Percentiles rank a stretch among this genome's conserved stretches.
phyloP scores from a whole-genome alignment of 1,139 yeast genomes.

The Suhomyces wounanorum region DNA sequence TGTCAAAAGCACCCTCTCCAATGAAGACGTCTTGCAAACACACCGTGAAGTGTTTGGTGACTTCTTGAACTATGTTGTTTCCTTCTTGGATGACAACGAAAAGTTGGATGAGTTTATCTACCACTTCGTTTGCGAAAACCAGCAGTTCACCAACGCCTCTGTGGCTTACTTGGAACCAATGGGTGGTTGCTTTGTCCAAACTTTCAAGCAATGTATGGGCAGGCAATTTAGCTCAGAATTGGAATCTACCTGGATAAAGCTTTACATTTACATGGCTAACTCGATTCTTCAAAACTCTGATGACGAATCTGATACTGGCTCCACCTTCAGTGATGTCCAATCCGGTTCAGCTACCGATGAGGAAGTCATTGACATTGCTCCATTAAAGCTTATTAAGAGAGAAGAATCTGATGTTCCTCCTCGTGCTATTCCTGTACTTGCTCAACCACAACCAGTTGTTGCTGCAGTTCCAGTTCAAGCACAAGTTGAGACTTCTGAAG shows the following conservation, averaged over 20 bases:
- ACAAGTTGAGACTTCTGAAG: not conserved
- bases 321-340: conserved; percentile 17
- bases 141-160: conserved; percentile 28
- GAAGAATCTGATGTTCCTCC: conserved; percentile 10
- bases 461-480: conserved; percentile 5
- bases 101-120: conserved; percentile 38
- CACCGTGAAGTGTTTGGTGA: conserved; percentile 42
- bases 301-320: conserved; percentile 12
- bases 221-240: conserved; percentile 34
- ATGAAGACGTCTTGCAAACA: conserved; percentile 28
- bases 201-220: conserved; percentile 39
- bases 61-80: conserved; percentile 35
- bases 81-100: conserved; percentile 32
- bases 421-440: conserved; percentile 6
- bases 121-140: conserved; percentile 38
- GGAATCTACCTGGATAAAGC: conserved; percentile 45
- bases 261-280: conserved; percentile 45
- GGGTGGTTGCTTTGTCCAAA: conserved; percentile 43
- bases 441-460: conserved; percentile 4
- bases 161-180: conserved; percentile 43
- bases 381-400: conserved; percentile 15
- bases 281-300: conserved; percentile 30
- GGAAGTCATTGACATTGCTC: conserved; percentile 15
- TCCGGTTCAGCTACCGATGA: conserved; percentile 14
- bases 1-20: conserved; percentile 27